Conservation (phyloP, 148 eudicot species). For the Persicaria maculosa region DNA sequence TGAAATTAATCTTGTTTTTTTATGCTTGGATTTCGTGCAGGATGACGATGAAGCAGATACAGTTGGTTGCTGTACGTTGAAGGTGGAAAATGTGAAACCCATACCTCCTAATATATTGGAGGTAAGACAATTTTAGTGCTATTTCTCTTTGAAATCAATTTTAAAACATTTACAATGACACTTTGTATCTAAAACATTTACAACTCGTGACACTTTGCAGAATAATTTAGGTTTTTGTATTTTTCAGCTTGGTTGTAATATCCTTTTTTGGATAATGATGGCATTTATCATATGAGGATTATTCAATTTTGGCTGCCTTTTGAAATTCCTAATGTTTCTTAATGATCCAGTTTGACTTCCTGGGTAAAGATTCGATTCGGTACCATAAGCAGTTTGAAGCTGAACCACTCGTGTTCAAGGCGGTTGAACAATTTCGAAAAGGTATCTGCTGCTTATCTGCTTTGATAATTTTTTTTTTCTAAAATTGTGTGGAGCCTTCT, state of each 20-base stretch:
- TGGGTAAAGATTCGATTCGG: conserved; percentile 97
- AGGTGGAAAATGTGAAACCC: conserved; percentile 95
- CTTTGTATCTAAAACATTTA: background rate
- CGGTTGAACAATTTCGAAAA: conserved; percentile 73
- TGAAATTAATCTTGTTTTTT: background rate
- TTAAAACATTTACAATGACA: background rate
- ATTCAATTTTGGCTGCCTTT: background rate
- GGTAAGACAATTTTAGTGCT: conserved; percentile 32
- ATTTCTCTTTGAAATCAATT: background rate
- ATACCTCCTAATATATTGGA: conserved; percentile 70
- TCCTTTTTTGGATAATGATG: background rate
- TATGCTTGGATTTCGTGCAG: conserved; percentile 28
- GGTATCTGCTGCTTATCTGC: conserved; percentile 18
- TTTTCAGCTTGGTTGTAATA: background rate
- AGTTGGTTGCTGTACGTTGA: conserved; percentile 98
- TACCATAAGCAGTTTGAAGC: conserved; percentile 80
- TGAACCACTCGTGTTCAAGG: conserved; percentile 69
- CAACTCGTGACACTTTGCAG: background rate
- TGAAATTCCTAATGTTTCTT: background rate
- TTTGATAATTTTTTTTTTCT: background rate
- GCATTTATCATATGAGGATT: background rate
- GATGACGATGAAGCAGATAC: conserved; percentile 99
- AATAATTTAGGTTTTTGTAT: background rate
- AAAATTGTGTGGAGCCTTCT: background rate
- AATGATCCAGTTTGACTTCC: conserved; percentile 80